Evolutionary conservation across 2,329 filamentous ascomycete species (phyloP).

Genomic region (Meredithiella fracta): DNA sequence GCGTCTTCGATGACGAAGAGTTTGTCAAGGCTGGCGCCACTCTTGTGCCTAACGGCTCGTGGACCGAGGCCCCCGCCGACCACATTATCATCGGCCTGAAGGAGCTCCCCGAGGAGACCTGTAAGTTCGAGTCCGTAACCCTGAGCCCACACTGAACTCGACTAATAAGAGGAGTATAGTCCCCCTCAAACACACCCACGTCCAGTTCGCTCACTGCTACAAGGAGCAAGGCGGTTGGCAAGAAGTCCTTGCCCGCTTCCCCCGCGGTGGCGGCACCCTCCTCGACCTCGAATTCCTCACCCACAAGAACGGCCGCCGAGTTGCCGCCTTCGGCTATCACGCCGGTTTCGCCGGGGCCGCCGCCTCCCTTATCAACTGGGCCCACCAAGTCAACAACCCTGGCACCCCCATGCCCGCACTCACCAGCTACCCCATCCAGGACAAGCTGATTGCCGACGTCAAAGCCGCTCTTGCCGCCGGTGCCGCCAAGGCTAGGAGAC

Average conservation of each 20-base stretch:
- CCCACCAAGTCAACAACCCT: slow-evolving; percentile 60
- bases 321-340: slow-evolving; percentile 57
- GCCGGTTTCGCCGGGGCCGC: slow-evolving; percentile 64
- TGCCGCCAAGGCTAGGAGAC: slow-evolving; percentile 43
- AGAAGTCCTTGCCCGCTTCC: slow-evolving; percentile 61
- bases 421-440: slow-evolving; percentile 55
- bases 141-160: not conserved
- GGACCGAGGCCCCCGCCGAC: slow-evolving; percentile 49
- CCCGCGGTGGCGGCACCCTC: slow-evolving; percentile 57
- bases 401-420: slow-evolving; percentile 50
- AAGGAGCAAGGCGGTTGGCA: slow-evolving; percentile 69
- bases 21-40: slow-evolving; percentile 44
- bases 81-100: slow-evolving; percentile 62
- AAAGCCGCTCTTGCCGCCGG: slow-evolving; percentile 53
- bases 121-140: slow-evolving; percentile 22
- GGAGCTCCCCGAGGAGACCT: slow-evolving; percentile 57
- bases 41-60: slow-evolving; percentile 51
- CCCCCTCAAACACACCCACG: slow-evolving; percentile 55
- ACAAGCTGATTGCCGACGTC: slow-evolving; percentile 50
- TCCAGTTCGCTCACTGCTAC: slow-evolving; percentile 60
- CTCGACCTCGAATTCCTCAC: slow-evolving; percentile 78
- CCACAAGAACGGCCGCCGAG: slow-evolving; percentile 49
- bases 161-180: slow-evolving; percentile 20
- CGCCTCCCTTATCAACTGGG: slow-evolving; percentile 64
- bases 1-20: slow-evolving; percentile 47